Conservation (phyloP, 805 yeast genomes). For the Myxozyma neotropica region DNA sequence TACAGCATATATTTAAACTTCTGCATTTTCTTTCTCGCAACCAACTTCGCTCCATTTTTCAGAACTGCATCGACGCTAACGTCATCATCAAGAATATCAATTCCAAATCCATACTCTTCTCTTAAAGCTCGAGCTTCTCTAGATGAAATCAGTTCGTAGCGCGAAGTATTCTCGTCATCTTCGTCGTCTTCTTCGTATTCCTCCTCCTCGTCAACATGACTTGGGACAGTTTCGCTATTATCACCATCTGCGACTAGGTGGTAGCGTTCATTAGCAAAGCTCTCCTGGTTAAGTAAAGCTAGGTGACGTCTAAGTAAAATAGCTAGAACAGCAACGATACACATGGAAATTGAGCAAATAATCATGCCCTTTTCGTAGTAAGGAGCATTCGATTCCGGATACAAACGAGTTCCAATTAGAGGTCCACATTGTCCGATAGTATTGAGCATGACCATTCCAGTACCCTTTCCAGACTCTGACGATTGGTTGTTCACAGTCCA, state of each 20-base stretch:
- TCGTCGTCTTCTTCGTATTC: conserved; percentile 25
- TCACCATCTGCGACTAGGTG: conserved; percentile 18
- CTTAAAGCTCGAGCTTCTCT: conserved; percentile 30
- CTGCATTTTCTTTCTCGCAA: conserved; percentile 21
- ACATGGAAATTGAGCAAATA: conserved; percentile 26
- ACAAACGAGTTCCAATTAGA: conserved; percentile 39
- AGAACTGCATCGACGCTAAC: conserved; percentile 23
- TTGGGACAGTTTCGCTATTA: background rate
- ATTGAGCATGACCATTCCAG: conserved; percentile 39
- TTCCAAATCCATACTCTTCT: conserved; percentile 31
- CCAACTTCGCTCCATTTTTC: conserved; percentile 26
- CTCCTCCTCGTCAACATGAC: conserved; percentile 23
- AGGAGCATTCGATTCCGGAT: conserved; percentile 36
- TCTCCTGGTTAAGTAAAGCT: conserved; percentile 26
- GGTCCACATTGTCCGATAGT: conserved; percentile 41
- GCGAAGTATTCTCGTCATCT: conserved; percentile 20
- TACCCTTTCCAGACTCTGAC: conserved; percentile 39
- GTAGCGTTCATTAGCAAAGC: conserved; percentile 21
- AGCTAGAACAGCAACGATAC: conserved; percentile 29
- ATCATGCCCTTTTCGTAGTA: conserved; percentile 33
- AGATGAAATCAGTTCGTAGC: conserved; percentile 29
- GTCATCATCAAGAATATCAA: conserved; percentile 33
- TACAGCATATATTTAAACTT: conserved; percentile 30
- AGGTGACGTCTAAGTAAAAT: conserved; percentile 30
- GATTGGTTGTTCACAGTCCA: conserved; percentile 41